Conservation (phyloP, 1,284 basidiomycete species). For the Leccinum subfulvum region DNA sequence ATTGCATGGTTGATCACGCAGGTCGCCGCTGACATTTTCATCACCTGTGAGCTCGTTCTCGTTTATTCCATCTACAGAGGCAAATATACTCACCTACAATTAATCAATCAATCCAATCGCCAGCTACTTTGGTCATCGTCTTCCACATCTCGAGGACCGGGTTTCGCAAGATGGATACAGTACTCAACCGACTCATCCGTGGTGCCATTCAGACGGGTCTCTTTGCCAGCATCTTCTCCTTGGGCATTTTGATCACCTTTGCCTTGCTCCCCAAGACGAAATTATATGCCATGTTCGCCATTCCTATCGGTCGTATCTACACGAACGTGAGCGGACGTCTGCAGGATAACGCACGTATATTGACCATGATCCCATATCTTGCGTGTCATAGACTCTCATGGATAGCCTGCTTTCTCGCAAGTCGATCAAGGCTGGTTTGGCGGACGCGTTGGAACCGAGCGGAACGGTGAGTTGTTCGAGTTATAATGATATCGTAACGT, state of each 20-base stretch:
- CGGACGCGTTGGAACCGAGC: neutral
- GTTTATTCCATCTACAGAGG: neutral
- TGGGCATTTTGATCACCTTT: neutral
- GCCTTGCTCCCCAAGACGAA: neutral
- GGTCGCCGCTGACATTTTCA: neutral
- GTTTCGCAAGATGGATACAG: neutral
- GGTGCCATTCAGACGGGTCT: constrained; percentile 3
- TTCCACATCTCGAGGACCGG: neutral
- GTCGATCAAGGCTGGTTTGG: neutral
- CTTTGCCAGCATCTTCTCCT: neutral
- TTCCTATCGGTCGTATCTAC: constrained; percentile 4
- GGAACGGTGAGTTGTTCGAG: neutral
- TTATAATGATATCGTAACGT: neutral
- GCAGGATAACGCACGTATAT: neutral
- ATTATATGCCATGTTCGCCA: neutral
- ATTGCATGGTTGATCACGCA: neutral
- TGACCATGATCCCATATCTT: neutral
- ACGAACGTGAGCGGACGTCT: neutral
- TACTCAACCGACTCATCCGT: constrained; percentile 1
- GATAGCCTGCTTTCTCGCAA: neutral
- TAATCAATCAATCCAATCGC: neutral
- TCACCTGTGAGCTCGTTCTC: neutral
- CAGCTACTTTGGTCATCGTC: neutral
- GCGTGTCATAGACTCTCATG: constrained; percentile 1
- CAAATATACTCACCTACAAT: neutral